Evolutionary conservation across 768 basidiomycete genomes (phyloP), one percentile per base, ranked within the genome.

Genomic region (Stropharia rugosoannulata): DNA sequence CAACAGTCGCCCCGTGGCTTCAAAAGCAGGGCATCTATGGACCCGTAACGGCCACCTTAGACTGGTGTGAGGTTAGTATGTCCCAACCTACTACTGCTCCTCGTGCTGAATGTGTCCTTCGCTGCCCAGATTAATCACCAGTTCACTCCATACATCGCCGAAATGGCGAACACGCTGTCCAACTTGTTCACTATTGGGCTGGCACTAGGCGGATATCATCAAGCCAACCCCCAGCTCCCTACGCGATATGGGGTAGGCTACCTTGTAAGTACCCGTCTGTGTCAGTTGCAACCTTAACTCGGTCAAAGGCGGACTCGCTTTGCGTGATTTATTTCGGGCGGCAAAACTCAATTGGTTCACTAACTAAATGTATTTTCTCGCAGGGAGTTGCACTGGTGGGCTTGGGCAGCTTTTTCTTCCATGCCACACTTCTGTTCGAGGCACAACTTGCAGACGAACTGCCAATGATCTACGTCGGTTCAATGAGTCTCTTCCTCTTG

Each of bases 401-500:
- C n/a, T 57, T 89, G 11, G 90, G 90, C 16, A 89, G 87, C 64
- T 84, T 86, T 63, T 80, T 84, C 45, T 93, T 93, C 66, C 90
- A 93, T 60, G 86, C 87, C 10, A 90, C 87, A 1, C 74, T 93
- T 29, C 74, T 81, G 38, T 93, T 84, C 68, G 79, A 84, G 59
- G 89, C 89, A 9, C 90, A 93, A 64, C 80, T 90, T 51, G 85
- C 87, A 36, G 90, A 93, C 62, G 90, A 93, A 65, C 73, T 93
- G 8, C 90, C 89, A 1, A 92, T 93, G 90, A 81, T 90, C 53
- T 90, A 86, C 64, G 81, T 86, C 51, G 80, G 81, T 5, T 82
- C 81, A 39, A 82, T 84, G 70, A 77, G 80, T 60, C 68, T 82
- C 16, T 86, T 80, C 66, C 68, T 89, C 35, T 68, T 86, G 15